Conservation (phyloP, 768 basidiomycete species). For the Mycena chlorophos region DNA sequence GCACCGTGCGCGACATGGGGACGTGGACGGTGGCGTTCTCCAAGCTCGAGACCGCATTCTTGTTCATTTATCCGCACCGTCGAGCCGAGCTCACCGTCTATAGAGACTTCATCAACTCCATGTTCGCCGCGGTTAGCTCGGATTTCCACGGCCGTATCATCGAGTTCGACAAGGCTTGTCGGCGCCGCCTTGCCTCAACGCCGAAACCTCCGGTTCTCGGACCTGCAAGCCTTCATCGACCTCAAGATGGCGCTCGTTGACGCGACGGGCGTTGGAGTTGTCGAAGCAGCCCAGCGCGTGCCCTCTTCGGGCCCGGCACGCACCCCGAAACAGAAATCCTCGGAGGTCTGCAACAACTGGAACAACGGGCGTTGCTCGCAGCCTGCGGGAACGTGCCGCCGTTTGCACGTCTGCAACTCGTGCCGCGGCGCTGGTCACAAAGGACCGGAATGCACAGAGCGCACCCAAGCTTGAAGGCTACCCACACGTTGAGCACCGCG, state of each 20-base stretch:
- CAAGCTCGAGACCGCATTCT: background rate
- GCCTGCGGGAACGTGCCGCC: background rate
- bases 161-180: conserved; percentile 10
- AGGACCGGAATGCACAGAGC: conserved; percentile 1
- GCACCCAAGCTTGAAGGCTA: background rate
- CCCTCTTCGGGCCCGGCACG: background rate
- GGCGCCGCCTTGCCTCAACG: conserved; percentile 1
- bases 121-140: background rate
- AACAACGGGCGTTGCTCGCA: background rate
- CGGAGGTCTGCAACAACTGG: conserved; percentile 12
- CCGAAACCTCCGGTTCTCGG: conserved; percentile 3
- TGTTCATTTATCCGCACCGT: conserved; percentile 12
- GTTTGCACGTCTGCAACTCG: conserved; percentile 8
- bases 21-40: conserved; percentile 13
- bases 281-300: background rate
- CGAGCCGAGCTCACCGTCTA: background rate
- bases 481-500: background rate
- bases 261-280: conserved; percentile 2
- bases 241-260: conserved; percentile 10
- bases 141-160: conserved; percentile 10
- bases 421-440: conserved; percentile 5
- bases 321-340: background rate
- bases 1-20: conserved; percentile 4
- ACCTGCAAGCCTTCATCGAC: conserved; percentile 5
- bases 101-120: conserved; percentile 1